Evolutionary conservation across 2,329 filamentous ascomycete genomes (phyloP).

Genomic region (Chrysosphaeria jannelii): DNA sequence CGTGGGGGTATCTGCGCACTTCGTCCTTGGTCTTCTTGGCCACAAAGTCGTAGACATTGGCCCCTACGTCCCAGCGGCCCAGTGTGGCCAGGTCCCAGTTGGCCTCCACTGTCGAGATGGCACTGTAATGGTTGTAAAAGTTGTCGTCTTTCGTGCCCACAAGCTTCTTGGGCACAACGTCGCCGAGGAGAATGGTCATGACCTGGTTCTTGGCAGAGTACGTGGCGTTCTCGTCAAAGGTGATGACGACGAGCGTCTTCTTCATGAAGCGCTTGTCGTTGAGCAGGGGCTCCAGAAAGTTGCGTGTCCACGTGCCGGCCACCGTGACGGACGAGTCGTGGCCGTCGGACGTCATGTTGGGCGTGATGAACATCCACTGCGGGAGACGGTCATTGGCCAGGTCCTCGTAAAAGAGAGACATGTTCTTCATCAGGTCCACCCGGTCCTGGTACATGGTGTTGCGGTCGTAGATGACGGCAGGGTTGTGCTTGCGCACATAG

Average conservation of each 20-base stretch:
- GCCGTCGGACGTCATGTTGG: constrained; percentile 47
- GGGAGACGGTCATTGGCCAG: constrained; percentile 30
- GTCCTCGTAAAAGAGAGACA: constrained; percentile 37
- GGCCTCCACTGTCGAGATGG: constrained; percentile 31
- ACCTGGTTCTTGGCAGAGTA: constrained; percentile 38
- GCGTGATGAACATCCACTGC: constrained; percentile 42
- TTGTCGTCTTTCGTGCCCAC: constrained; percentile 35
- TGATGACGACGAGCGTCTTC: constrained; percentile 44
- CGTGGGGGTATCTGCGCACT: constrained; percentile 4
- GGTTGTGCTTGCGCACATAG: constrained; percentile 66
- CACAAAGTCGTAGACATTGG: constrained; percentile 35
- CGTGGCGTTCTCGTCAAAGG: constrained; percentile 50
- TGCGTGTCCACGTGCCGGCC: constrained; percentile 35
- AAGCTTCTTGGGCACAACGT: constrained; percentile 33
- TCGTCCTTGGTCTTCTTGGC: constrained; percentile 29
- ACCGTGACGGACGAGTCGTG: constrained; percentile 43
- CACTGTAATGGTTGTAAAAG: constrained; percentile 47
- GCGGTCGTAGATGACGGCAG: constrained; percentile 32
- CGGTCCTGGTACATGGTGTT: constrained; percentile 27
- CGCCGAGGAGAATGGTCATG: constrained; percentile 41
- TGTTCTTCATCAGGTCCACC: constrained; percentile 42
- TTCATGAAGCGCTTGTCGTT: constrained; percentile 40
- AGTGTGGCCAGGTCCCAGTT: constrained; percentile 43
- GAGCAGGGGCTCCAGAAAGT: constrained; percentile 41
- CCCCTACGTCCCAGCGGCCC: constrained; percentile 40